These are phyloP conservation scores for Teunomyces aglyptinius DNA, from an alignment of 805 yeast genomes.

Conservation along the genomic window DNA sequence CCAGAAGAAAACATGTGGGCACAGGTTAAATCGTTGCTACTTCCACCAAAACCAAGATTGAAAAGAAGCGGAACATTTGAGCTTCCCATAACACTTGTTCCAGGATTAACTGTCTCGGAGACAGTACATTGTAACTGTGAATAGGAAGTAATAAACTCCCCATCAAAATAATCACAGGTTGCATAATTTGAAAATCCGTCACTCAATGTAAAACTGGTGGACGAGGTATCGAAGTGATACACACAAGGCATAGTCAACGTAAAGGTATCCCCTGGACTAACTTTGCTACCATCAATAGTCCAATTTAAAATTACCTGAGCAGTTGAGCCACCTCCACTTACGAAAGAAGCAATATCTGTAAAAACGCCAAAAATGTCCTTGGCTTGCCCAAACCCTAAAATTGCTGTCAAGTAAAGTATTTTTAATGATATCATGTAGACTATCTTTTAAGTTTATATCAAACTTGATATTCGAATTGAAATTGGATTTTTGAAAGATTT, in stretches of 20 bases:
- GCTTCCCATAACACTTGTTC: constrained; percentile 16
- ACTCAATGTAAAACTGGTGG: constrained; percentile 9
- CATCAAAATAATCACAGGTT: constrained; percentile 8
- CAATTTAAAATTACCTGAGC: constrained; percentile 12
- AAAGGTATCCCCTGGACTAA: constrained; percentile 26
- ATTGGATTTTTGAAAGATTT: too few relatives aligned
- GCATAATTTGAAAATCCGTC: constrained; percentile 8
- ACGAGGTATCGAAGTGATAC: constrained; percentile 17
- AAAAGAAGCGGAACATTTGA: constrained; percentile 13
- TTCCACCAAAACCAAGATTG: constrained; percentile 17
- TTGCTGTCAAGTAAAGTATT: too few relatives aligned
- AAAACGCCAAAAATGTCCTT: too few relatives aligned
- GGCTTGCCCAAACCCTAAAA: too few relatives aligned
- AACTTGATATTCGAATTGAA: too few relatives aligned
- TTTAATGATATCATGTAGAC: too few relatives aligned
- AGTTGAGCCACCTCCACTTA: too few relatives aligned
- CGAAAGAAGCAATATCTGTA: too few relatives aligned
- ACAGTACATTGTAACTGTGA: constrained; percentile 18
- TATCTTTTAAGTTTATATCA: too few relatives aligned
- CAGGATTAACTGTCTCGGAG: constrained; percentile 9
- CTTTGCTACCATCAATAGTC: constrained; percentile 15
- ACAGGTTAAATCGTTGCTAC: constrained; percentile 8
- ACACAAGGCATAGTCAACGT: constrained; percentile 26
- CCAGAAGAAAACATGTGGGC: constrained; percentile 10
- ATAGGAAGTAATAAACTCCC: constrained; percentile 6